Evolutionary conservation across 2,329 filamentous ascomycete genomes (phyloP).

Genomic region (Claviceps sp.): DNA sequence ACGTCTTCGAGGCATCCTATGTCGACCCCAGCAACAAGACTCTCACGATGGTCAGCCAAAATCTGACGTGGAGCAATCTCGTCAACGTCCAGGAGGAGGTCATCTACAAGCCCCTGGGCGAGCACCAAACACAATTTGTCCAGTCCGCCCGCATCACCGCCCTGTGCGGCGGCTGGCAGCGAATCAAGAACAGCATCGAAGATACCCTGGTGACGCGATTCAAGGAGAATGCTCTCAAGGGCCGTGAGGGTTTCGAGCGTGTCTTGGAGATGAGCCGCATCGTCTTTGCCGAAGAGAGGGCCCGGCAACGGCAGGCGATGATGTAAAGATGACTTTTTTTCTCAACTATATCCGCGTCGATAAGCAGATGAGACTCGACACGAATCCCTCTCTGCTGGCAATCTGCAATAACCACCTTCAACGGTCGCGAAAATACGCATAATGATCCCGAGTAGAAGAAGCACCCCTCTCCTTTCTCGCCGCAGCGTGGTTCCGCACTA

Average conservation of each 20-base stretch:
- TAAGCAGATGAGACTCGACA: neutral
- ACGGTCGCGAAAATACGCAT: neutral
- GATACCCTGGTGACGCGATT: conserved; percentile 81
- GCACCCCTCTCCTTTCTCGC: neutral
- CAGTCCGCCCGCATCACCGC: conserved; percentile 91
- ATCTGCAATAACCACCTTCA: neutral
- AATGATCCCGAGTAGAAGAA: neutral
- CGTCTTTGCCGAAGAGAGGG: conserved; percentile 81
- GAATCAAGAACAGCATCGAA: conserved; percentile 92
- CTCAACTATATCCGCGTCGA: neutral
- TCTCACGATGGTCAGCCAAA: conserved; percentile 93
- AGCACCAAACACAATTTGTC: conserved; percentile 60
- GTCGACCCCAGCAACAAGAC: conserved; percentile 73
- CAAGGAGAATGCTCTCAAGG: conserved; percentile 79
- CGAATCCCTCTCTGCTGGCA: neutral
- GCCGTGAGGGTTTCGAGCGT: conserved; percentile 86
- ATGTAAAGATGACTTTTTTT: neutral
- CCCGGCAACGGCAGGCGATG: conserved; percentile 28
- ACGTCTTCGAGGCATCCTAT: conserved; percentile 92
- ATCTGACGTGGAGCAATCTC: conserved; percentile 85
- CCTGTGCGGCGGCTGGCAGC: conserved; percentile 91
- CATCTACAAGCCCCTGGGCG: conserved; percentile 54
- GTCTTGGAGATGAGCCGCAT: conserved; percentile 87
- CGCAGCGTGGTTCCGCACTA: neutral
- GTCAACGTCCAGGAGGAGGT: conserved; percentile 90